Conservation (phyloP, 1,284 basidiomycete genomes). For the Sporisorium exsertum region DNA sequence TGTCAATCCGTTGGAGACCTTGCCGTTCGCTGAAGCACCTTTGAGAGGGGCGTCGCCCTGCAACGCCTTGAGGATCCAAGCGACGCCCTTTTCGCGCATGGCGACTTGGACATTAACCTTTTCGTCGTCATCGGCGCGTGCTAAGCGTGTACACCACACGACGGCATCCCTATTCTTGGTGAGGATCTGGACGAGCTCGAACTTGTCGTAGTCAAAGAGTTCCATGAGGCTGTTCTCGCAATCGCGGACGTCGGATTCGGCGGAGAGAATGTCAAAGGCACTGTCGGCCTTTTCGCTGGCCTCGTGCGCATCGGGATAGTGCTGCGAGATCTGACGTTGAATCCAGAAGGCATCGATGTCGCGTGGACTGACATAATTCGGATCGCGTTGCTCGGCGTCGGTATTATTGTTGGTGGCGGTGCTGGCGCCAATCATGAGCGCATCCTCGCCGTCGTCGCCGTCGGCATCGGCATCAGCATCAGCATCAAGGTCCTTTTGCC, state of each 20-base stretch:
- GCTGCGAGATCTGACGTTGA: slow-evolving; percentile 88
- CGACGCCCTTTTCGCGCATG: slow-evolving; percentile 96
- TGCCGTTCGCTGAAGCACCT: slow-evolving; percentile 28
- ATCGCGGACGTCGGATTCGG: slow-evolving; percentile 89
- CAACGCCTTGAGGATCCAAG: slow-evolving; percentile 92
- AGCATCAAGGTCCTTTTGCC: slow-evolving; percentile 72
- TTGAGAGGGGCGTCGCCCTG: slow-evolving; percentile 38
- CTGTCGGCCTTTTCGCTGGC: slow-evolving; percentile 89
- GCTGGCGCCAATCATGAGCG: slow-evolving; percentile 57
- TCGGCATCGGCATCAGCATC: slow-evolving; percentile 73
- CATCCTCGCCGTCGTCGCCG: slow-evolving; percentile 80
- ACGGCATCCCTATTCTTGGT: slow-evolving; percentile 95
- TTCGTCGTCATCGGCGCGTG: slow-evolving; percentile 88
- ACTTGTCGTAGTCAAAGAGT: slow-evolving; percentile 90
- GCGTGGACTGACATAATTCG: slow-evolving; percentile 79
- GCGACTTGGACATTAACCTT: slow-evolving; percentile 94
- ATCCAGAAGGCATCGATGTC: slow-evolving; percentile 98
- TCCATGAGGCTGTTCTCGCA: slow-evolving; percentile 98
- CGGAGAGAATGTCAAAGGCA: slow-evolving; percentile 85
- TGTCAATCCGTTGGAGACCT: slow-evolving; percentile 71
- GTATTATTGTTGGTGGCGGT: slow-evolving; percentile 59
- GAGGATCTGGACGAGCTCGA: slow-evolving; percentile 89
- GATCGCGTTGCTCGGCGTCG: slow-evolving; percentile 71
- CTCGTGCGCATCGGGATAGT: slow-evolving; percentile 93
- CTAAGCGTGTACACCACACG: slow-evolving; percentile 97